Percentiles rank a stretch among this genome's conserved stretches.
Conservation (phyloP, 257 asterid genomes). For the Coffea eugenioides region DNA sequence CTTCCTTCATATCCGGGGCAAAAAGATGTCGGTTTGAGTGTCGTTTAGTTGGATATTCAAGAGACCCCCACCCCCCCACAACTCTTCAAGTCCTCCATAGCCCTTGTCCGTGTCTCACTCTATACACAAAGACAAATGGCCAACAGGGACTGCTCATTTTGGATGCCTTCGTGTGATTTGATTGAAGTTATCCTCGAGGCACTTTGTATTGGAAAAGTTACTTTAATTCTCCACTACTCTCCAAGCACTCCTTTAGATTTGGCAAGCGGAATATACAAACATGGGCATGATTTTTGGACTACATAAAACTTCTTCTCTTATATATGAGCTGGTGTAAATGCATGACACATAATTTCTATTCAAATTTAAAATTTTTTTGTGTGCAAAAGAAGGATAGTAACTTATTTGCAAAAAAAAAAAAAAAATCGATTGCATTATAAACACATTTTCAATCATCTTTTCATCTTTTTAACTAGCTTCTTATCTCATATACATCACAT, state of each 20-base stretch:
- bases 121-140: slow-evolving; percentile 23
- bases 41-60: slow-evolving; percentile 26
- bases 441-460: no score
- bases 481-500: no score
- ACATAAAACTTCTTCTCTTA: no score
- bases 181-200: slow-evolving; percentile 1
- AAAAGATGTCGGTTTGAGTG: slow-evolving; percentile 33
- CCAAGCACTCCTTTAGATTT: neutral
- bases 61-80: neutral
- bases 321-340: no score
- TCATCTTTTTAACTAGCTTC: no score
- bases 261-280: neutral
- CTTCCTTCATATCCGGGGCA: slow-evolving; percentile 50
- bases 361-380: no score
- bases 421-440: no score
- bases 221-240: neutral
- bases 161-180: slow-evolving; percentile 16
- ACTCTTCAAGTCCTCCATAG: neutral
- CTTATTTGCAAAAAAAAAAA: no score
- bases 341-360: no score
- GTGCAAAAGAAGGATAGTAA: no score
- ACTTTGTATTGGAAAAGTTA: neutral
- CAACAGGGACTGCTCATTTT: slow-evolving; percentile 20
- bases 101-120: neutral
- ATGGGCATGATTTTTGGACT: no score